Evolutionary conservation across 1,284 basidiomycete genomes (phyloP).

Genomic region (Boletus smithii): DNA sequence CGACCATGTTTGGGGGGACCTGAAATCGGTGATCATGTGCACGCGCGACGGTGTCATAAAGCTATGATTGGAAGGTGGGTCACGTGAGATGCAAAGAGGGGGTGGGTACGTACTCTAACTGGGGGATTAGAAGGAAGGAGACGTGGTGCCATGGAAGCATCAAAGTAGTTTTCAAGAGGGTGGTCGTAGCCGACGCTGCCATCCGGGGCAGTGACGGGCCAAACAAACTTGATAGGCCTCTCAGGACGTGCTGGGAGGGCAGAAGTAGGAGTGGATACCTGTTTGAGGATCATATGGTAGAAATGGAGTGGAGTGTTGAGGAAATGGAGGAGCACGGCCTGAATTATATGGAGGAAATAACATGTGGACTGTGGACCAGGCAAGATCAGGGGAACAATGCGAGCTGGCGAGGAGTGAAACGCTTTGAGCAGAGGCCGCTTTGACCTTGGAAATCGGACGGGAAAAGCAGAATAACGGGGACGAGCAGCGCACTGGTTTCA

Average conservation of each 20-base stretch:
- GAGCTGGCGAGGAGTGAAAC: constrained; percentile 1
- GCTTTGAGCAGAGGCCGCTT: constrained; percentile 15
- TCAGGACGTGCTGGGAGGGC: constrained; percentile 14
- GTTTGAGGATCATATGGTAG: constrained; percentile 13
- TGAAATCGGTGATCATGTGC: constrained; percentile 24
- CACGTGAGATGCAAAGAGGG: background rate
- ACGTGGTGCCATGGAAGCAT: constrained; percentile 17
- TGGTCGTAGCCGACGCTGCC: constrained; percentile 21
- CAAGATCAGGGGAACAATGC: constrained; percentile 21
- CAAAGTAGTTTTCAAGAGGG: constrained; percentile 29
- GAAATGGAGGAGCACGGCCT: constrained; percentile 2
- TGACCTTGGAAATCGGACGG: constrained; percentile 5
- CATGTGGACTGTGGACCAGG: constrained; percentile 24
- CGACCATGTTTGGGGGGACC: constrained; percentile 10
- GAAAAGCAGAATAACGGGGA: background rate
- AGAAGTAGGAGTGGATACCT: constrained; percentile 10
- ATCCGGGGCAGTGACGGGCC: constrained; percentile 9
- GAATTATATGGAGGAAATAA: constrained; percentile 18
- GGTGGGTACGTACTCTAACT: constrained; percentile 13
- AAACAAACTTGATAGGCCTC: constrained; percentile 12
- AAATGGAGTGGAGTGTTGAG: constrained; percentile 5
- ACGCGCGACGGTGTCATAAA: constrained; percentile 30
- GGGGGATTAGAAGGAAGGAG: constrained; percentile 14
- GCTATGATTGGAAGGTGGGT: constrained; percentile 11
- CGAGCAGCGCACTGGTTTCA: constrained; percentile 16